Conservation (phyloP, 805 yeast genomes). For the Pichia thaimueangensis region DNA sequence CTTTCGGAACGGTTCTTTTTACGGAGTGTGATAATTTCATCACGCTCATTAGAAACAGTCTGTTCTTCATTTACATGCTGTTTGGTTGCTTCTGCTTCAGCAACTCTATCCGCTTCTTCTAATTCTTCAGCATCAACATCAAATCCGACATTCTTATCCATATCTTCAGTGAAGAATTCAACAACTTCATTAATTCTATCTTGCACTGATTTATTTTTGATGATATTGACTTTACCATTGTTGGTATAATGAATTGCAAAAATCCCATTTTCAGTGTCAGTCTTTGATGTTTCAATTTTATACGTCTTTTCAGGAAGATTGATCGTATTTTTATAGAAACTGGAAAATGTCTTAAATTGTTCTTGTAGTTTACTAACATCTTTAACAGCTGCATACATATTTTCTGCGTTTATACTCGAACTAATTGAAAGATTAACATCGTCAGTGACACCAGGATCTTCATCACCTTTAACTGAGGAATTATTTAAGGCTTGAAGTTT, state of each 20-base stretch:
- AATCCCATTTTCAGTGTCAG: constrained; percentile 4
- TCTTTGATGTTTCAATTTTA: background rate
- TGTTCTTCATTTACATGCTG: constrained; percentile 9
- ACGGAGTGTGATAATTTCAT: constrained; percentile 29
- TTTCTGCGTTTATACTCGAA: constrained; percentile 6
- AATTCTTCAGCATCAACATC: constrained; percentile 16
- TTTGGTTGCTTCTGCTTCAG: constrained; percentile 1
- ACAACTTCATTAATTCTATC: constrained; percentile 17
- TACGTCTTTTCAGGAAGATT: background rate
- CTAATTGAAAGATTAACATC: constrained; percentile 18
- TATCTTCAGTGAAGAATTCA: constrained; percentile 14
- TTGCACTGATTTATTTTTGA: constrained; percentile 10
- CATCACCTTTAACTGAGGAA: constrained; percentile 12
- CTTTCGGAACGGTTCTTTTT: constrained; percentile 18
- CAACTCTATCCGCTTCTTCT: constrained; percentile 11
- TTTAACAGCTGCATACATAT: constrained; percentile 18
- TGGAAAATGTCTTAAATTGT: constrained; percentile 16
- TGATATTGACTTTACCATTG: constrained; percentile 15
- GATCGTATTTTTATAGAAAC: constrained; percentile 8
- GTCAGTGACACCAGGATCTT: constrained; percentile 17
- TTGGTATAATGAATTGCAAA: constrained; percentile 20
- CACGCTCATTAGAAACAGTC: constrained; percentile 13
- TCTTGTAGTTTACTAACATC: constrained; percentile 22
- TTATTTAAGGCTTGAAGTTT: constrained; percentile 31
- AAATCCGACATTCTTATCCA: constrained; percentile 14